These are phyloP conservation scores for Debaryomyces subglobosus DNA, from an alignment of 1,139 yeast genomes.

Conservation along the genomic window DNA sequence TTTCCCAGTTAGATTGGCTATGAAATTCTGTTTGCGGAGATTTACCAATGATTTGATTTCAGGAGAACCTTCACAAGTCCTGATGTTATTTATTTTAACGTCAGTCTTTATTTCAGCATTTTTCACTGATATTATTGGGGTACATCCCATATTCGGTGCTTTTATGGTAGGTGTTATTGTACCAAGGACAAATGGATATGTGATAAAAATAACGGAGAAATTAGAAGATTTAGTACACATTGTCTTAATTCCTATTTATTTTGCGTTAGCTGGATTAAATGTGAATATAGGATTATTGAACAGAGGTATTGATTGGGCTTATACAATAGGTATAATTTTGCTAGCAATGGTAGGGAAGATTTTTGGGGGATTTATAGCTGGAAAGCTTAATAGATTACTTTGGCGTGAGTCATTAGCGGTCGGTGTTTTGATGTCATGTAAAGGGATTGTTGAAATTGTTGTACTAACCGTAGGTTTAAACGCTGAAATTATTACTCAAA, in stretches of 20 bases:
- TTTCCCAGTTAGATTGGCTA: conserved; percentile 55
- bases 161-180: conserved; percentile 74
- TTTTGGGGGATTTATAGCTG: conserved; percentile 64
- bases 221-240: conserved; percentile 77
- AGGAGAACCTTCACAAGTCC: conserved; percentile 31
- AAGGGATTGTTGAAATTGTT: conserved; percentile 82
- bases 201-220: conserved; percentile 66
- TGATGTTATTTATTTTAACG: conserved; percentile 53
- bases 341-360: conserved; percentile 71
- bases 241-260: conserved; percentile 72
- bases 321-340: conserved; percentile 63
- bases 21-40: conserved; percentile 45
- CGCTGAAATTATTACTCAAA: conserved; percentile 64
- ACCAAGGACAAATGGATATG: conserved; percentile 79
- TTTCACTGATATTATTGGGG: conserved; percentile 80
- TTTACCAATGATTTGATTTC: conserved; percentile 54
- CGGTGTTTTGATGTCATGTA: conserved; percentile 85
- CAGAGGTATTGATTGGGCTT: conserved; percentile 75
- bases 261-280: conserved; percentile 75
- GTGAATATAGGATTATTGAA: conserved; percentile 66
- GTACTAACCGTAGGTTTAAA: conserved; percentile 74
- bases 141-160: conserved; percentile 82
- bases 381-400: conserved; percentile 59
- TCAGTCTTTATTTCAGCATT: conserved; percentile 68
- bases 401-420: conserved; percentile 77